Evolutionary conservation across 116 monocot genomes (phyloP), one percentile per base, ranked within the genome.

Genomic region (Cymodocea nodosa): DNA sequence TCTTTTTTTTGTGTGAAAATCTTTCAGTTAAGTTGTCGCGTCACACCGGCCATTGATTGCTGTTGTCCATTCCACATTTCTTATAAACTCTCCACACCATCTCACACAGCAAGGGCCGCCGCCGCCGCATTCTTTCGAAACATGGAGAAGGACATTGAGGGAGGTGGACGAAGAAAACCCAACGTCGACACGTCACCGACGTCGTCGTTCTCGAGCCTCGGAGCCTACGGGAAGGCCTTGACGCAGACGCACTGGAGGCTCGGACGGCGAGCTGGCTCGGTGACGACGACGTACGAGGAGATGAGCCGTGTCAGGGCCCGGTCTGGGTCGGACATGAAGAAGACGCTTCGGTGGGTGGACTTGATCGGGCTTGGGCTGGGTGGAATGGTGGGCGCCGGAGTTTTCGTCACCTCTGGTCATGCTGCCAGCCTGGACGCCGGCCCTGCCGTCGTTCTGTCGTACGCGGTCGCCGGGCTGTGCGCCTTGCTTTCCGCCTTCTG

Each of bases 401-500:
- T 97, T n/a, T 97, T 97, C 76, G 83, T 97, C 22, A 62, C 81
- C 66, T 79, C 85, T 52, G 91, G 91, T 19, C 76, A 72, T 44
- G 90, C 95, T 56, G 83, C 88, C 15, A 55, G 74, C 0, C 30
- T 69, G 30, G 61, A 66, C 72, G 85, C 95, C 52, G 95, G 95
- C 6, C 87, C 95, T 3, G 85, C 83, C 23, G 68, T 97, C 5
- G 61, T 95, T 14, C 48, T 88, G 25, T 97, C 97, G 37, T 97
- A 84, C 82, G 97, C 97, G 83, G 84, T 89, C 81, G 98, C 98
- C 19, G 98, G 98, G 2, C 71, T 92, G 51, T 98, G 92, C 56
- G 91, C 98, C 4, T 82, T 98, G 13, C 89, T 98, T 36, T 98
- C 98, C 14, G 91, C 98, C 56, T 92, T 98, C 70, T 98, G 98